These are phyloP conservation scores for Nepenthes mirabilis DNA, from an alignment of 148 eudicot genomes.

Conservation along the genomic window DNA sequence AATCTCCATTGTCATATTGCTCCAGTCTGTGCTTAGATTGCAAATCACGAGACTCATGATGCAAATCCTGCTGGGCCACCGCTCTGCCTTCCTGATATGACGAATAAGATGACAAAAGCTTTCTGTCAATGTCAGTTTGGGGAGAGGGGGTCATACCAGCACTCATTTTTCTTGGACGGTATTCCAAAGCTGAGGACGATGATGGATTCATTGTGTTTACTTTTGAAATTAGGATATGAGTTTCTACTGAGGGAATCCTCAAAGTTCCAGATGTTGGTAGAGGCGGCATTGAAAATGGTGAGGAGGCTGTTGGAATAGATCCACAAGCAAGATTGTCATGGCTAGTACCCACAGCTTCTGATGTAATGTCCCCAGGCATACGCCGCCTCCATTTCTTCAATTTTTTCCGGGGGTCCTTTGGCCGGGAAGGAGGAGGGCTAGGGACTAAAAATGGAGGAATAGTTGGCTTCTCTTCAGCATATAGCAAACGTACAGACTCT, in stretches of 20 bases:
- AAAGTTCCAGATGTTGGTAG: conserved; percentile 4
- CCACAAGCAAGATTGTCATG: conserved; percentile 21
- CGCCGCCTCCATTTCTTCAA: conserved; percentile 40
- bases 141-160: conserved; percentile 23
- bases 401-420: conserved; percentile 60
- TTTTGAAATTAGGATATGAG: conserved; percentile 14
- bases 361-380: conserved; percentile 11
- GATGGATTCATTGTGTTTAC: conserved; percentile 7
- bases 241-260: conserved; percentile 10
- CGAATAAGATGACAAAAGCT: conserved; percentile 4
- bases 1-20: conserved; percentile 22
- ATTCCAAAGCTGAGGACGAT: conserved; percentile 7
- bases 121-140: conserved; percentile 4
- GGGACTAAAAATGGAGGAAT: conserved; percentile 83
- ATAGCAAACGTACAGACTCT: conserved; percentile 65
- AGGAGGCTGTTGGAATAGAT: conserved; percentile 12
- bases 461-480: conserved; percentile 49
- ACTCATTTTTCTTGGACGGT: conserved; percentile 7
- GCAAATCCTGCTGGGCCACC: conserved; percentile 8
- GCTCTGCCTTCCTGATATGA: conserved; percentile 14
- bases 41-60: conserved; percentile 6
- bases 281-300: conserved; percentile 11
- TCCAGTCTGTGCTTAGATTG: conserved; percentile 6
- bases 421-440: conserved; percentile 61
- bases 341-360: conserved; percentile 28